Evolutionary conservation across 225 moss, liverwort and hornwort species (phyloP).

Genomic region (Physcomitrium patens): DNA sequence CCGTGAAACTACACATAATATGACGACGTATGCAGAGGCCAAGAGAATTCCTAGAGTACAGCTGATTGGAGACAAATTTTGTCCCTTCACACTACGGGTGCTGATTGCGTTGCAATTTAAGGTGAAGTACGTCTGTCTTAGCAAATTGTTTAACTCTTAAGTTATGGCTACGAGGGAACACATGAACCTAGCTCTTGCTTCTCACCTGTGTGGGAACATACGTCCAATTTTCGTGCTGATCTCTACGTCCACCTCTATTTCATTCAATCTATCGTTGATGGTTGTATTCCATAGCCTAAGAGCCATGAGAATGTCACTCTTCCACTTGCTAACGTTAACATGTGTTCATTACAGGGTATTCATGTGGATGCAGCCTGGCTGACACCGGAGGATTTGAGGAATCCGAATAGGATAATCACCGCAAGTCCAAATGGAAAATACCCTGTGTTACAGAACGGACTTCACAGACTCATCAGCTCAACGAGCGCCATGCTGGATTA

Average conservation of each 20-base stretch:
- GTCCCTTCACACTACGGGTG: conserved; percentile 29
- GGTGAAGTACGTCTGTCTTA: background rate
- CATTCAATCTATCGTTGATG: too few species aligned
- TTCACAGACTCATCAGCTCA: conserved; percentile 44
- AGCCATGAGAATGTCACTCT: too few species aligned
- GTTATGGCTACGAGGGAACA: too few species aligned
- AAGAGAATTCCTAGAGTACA: conserved; percentile 11
- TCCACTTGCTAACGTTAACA: background rate
- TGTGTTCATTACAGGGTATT: conserved; percentile 16
- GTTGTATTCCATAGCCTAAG: too few species aligned
- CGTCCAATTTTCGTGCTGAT: too few species aligned
- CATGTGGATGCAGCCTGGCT: conserved; percentile 27
- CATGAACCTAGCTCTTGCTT: too few species aligned
- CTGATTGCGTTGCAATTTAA: conserved; percentile 25
- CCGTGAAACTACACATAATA: background rate
- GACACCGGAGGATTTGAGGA: conserved; percentile 14
- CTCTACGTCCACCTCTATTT: too few species aligned
- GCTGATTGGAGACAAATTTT: conserved; percentile 21
- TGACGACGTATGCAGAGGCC: background rate
- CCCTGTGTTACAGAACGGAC: conserved; percentile 55
- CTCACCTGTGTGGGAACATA: too few species aligned
- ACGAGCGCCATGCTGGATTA: conserved; percentile 59
- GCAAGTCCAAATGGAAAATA: conserved; percentile 20
- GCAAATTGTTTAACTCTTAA: too few species aligned
- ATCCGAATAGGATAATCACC: conserved; percentile 7